These are phyloP conservation scores for Salix suchowensis DNA, from an alignment of 345 rosid species.

Conservation along the genomic window DNA sequence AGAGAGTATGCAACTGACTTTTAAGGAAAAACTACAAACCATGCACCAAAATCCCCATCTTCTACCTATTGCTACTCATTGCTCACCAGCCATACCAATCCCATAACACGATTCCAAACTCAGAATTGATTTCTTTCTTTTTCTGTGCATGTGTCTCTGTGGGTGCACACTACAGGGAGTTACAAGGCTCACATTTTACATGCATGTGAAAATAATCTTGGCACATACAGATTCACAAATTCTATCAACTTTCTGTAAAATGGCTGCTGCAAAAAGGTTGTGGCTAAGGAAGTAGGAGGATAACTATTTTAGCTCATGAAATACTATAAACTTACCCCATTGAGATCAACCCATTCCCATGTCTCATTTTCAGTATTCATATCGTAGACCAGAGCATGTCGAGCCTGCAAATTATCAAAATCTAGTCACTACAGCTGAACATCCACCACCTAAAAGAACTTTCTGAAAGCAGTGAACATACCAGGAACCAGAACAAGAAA, in stretches of 20 bases:
- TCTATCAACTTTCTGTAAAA: neutral
- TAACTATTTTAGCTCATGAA: neutral
- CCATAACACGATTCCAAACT: neutral
- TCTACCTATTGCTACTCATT: neutral
- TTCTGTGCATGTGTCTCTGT: too few relatives aligned
- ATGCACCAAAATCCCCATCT: neutral
- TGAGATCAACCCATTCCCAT: conserved; percentile 96
- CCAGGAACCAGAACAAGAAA: neutral
- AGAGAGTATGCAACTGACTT: neutral
- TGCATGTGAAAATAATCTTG: neutral
- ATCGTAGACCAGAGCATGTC: conserved; percentile 92
- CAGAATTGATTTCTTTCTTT: neutral
- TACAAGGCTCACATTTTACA: neutral
- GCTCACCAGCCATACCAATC: neutral
- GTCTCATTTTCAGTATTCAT: conserved; percentile 56
- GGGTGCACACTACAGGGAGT: neutral
- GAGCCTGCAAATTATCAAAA: conserved; percentile 53
- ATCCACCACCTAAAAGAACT: neutral
- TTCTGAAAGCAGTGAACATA: neutral
- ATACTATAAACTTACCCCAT: conserved; percentile 52
- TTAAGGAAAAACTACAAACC: neutral
- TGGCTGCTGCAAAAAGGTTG: neutral
- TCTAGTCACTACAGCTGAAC: neutral
- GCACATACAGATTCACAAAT: neutral
- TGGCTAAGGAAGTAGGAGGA: neutral